A percentile compares a stretch with the other conserved stretches of the same genome.
Evolutionary conservation across 345 rosid genomes (phyloP).

Genomic region (Tarenaya hassleriana): DNA sequence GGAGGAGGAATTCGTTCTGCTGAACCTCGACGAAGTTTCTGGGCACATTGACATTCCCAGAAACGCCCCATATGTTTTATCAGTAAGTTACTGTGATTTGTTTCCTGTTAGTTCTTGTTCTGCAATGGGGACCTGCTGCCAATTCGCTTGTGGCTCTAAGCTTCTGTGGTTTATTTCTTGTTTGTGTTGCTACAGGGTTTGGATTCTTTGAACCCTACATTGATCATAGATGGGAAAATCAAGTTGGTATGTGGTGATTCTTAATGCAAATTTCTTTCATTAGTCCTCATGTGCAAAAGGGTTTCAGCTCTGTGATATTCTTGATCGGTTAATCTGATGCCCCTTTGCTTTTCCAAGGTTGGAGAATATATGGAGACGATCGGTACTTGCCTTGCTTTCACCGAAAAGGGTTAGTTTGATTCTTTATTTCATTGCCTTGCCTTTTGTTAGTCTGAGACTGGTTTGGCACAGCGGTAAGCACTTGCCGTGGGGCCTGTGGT

Average conservation of each 20-base stretch:
- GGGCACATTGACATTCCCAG: constrained; percentile 42
- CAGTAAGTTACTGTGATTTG: constrained; percentile 32
- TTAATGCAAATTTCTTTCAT: no score
- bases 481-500: no score
- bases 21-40: constrained; percentile 49
- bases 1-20: constrained; percentile 45
- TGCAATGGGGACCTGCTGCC: not conserved
- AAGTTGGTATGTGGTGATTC: constrained; percentile 38
- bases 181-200: constrained; percentile 39
- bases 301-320: not conserved
- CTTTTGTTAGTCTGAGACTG: not conserved
- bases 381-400: constrained; percentile 50
- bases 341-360: constrained; percentile 26
- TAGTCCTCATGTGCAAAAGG: not conserved
- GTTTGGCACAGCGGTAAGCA: no score
- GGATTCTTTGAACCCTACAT: constrained; percentile 47
- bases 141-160: not conserved
- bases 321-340: not conserved
- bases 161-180: not conserved
- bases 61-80: constrained; percentile 43
- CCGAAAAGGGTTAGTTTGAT: constrained; percentile 36
- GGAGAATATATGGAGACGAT: constrained; percentile 59
- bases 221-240: constrained; percentile 45
- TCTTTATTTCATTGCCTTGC: not conserved
- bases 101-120: not conserved